Evolutionary conservation across 177 flowering plant species (phyloP).

Genomic region (Vitis hybrid): DNA sequence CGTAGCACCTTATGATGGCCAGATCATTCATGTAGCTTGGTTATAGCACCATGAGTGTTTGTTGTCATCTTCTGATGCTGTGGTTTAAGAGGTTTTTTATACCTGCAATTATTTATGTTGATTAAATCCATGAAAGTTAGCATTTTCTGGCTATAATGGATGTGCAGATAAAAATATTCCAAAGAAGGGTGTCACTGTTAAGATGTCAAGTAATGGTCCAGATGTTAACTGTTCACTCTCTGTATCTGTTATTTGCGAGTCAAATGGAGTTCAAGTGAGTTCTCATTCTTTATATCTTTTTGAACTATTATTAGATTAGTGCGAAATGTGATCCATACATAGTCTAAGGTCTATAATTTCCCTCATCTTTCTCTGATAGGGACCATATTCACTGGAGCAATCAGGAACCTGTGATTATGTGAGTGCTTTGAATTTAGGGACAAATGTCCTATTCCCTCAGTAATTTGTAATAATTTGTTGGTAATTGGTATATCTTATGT

Average conservation of each 20-base stretch:
- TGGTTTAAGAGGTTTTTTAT: not conserved
- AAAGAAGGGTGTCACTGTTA: constrained; percentile 59
- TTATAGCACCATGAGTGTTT: not conserved
- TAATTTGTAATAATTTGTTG: not conserved
- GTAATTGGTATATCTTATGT: not conserved
- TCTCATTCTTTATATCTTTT: constrained; percentile 1
- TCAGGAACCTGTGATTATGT: constrained; percentile 71
- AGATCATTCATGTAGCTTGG: not conserved
- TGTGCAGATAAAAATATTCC: constrained; percentile 68
- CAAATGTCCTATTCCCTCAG: not conserved
- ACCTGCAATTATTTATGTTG: not conserved
- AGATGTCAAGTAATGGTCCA: constrained; percentile 42
- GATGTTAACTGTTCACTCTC: constrained; percentile 65
- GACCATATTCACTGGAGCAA: constrained; percentile 56
- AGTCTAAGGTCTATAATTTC: not conserved
- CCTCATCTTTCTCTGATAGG: constrained; percentile 38
- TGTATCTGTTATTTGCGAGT: constrained; percentile 70
- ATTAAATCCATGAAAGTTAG: not conserved
- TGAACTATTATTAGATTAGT: too few species aligned
- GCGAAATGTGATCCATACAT: not conserved
- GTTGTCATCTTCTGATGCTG: not conserved
- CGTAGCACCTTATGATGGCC: not conserved
- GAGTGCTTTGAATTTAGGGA: constrained; percentile 32
- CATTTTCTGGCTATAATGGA: constrained; percentile 11
- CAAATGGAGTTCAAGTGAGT: constrained; percentile 51